A percentile compares a stretch with the other conserved stretches of the same genome.
Conservation (phyloP, 163 green algal genomes). For the Volvox carteri region DNA sequence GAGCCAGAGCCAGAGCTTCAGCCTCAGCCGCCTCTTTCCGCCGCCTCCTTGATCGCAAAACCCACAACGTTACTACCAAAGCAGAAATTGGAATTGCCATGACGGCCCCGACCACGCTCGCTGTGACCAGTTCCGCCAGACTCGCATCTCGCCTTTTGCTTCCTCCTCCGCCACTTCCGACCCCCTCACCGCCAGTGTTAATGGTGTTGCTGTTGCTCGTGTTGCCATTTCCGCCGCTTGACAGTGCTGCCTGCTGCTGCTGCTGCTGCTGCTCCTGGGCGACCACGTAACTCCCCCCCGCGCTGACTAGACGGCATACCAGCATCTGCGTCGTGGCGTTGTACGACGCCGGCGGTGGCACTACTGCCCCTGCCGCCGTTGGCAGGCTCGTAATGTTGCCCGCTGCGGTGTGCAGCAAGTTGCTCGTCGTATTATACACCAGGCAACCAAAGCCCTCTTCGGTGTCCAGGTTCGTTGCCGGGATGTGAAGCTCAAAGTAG, state of each 20-base stretch:
- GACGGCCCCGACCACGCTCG: background rate
- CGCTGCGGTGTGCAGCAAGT: background rate
- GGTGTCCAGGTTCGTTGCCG: background rate
- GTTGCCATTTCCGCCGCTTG: background rate
- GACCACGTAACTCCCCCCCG: background rate
- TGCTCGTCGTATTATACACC: background rate
- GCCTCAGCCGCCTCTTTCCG: background rate
- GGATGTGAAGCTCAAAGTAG: background rate
- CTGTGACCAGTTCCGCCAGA: background rate
- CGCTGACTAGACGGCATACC: background rate
- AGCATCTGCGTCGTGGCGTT: background rate
- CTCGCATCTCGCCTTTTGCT: background rate
- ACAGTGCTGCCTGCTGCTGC: too few relatives aligned
- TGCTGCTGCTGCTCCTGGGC: background rate
- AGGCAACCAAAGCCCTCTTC: background rate
- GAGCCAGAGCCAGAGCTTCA: too few relatives aligned
- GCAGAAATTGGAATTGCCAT: background rate
- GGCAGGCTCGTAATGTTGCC: background rate
- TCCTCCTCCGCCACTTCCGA: background rate
- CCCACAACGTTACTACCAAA: background rate
- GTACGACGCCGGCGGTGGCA: background rate
- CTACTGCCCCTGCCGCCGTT: background rate
- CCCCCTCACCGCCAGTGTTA: background rate
- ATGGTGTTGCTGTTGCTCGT: background rate
- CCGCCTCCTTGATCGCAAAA: background rate